Base-by-base conservation (phyloP, 176 grass and related monocot species). In the Thinopyrum elongatum region DNA sequence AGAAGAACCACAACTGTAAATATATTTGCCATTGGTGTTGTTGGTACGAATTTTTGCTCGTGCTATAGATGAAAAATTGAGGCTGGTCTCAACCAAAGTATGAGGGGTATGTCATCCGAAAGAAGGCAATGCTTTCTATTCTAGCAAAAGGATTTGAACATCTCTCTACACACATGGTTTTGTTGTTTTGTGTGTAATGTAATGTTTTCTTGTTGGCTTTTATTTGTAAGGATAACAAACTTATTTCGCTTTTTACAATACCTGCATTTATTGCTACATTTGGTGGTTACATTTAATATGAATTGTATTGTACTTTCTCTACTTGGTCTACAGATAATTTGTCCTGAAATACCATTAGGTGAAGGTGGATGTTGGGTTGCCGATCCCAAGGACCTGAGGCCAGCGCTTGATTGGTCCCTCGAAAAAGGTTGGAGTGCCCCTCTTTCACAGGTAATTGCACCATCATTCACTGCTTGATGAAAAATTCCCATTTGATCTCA, bases 331-430 rank as follows among this genome's bases (percentile, higher is more conserved):
- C 76, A 89, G 87, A 84, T 89, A 80, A 23, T 11, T 71, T 89
- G 83, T 70, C 82, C 60, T 73, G 87, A 89, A 65, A 12, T 2
- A 8, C 87, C 87, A 73, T n/a, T 84, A 19, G 87, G 87, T 73
- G 87, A 89, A 89, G 87, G 87, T 80, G 87, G 87, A 33, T 55
- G 1, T 30, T 84, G 65, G 55, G 75, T 65, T 53, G 87, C 67
- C 29, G 66, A 84, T 55, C 53, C 39, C 42, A 84, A 84, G 58
- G 76, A 89, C 35, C 82, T 89, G 30, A 89, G 87, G 76, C 87
- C 87, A 29, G 87, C 87, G 17, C 87, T 89, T 74, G 87, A 84
- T 74, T 89, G 87, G 87, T 84, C 87, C 76, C 81, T 89, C n/a
- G 76, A 84, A 80, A 80, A 84, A 33, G 87, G 87, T 63, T 89